Conservation (phyloP, 2,329 filamentous ascomycete genomes). For the Alternaria solani region DNA sequence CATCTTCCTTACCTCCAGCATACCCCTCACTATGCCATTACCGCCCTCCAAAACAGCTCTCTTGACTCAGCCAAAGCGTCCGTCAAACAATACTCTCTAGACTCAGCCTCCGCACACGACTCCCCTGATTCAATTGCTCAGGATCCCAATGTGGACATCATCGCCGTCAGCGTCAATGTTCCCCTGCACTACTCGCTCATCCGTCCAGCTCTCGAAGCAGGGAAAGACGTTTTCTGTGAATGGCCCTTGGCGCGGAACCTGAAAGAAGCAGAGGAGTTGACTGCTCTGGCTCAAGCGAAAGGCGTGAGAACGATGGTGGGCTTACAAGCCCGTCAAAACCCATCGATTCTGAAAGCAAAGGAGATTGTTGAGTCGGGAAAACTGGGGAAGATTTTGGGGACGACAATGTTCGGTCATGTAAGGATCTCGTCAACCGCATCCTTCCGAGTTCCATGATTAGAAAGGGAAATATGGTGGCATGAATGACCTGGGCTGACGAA, state of each 20-base stretch:
- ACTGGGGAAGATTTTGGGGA: slow-evolving; percentile 55
- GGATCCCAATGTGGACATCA: slow-evolving; percentile 58
- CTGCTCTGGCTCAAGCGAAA: slow-evolving; percentile 51
- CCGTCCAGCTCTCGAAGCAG: slow-evolving; percentile 53
- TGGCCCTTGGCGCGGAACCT: slow-evolving; percentile 58
- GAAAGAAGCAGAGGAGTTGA: slow-evolving; percentile 55
- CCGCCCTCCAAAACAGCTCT: slow-evolving; percentile 61
- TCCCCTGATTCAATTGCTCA: slow-evolving; percentile 54
- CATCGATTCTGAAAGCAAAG: slow-evolving; percentile 53
- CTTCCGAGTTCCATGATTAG: background rate
- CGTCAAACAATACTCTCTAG: slow-evolving; percentile 52
- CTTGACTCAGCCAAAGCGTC: slow-evolving; percentile 42
- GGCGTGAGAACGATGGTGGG: slow-evolving; percentile 58
- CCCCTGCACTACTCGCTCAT: slow-evolving; percentile 54
- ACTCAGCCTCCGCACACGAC: slow-evolving; percentile 54
- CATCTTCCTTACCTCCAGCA: slow-evolving; percentile 51
- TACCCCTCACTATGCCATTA: slow-evolving; percentile 55
- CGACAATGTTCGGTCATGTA: slow-evolving; percentile 40
- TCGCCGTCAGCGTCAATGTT: slow-evolving; percentile 57
- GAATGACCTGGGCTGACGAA: background rate
- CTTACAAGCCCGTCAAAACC: slow-evolving; percentile 56
- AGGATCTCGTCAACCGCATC: background rate
- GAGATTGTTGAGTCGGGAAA: slow-evolving; percentile 53
- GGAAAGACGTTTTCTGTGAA: slow-evolving; percentile 58
- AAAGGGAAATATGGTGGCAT: background rate